Percentiles rank a stretch among this genome's conserved stretches.
These are phyloP conservation scores for Helianthus tuberosus DNA, from an alignment of 129 eudicot genomes.

Conservation along the genomic window DNA sequence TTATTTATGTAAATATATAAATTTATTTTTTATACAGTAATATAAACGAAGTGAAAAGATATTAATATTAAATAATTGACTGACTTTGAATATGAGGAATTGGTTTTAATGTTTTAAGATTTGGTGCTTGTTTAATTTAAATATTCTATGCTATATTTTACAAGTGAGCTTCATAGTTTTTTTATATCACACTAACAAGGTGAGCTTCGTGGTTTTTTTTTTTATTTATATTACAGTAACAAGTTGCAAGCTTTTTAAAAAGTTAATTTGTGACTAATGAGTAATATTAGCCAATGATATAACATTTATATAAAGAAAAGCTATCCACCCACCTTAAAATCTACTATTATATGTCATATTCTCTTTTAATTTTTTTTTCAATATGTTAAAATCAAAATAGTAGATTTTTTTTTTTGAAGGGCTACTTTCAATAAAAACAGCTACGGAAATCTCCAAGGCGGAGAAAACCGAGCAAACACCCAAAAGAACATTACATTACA, in stretches of 20 bases:
- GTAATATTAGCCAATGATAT: not conserved
- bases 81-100: not conserved
- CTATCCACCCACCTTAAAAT: conserved; percentile 9
- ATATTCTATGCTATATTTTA: not conserved
- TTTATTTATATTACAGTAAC: not conserved
- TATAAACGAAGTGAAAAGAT: not conserved
- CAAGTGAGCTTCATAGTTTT: not conserved
- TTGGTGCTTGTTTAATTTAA: not conserved
- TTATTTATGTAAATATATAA: not conserved
- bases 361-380: not conserved
- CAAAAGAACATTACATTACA: too few species aligned
- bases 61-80: not conserved
- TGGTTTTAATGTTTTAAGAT: not conserved
- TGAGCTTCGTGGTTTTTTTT: not conserved
- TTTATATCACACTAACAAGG: too few species aligned
- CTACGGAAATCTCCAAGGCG: too few species aligned
- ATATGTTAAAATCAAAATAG: not conserved
- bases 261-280: not conserved
- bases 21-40: not conserved
- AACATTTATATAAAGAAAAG: not conserved
- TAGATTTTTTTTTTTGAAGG: too few species aligned
- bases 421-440: too few species aligned
- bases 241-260: conserved; percentile 2
- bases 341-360: not conserved
- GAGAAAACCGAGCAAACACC: too few species aligned